Base-by-base conservation (phyloP, 2,329 filamentous ascomycete species). In the Pyrenochaeta sp. region DNA sequence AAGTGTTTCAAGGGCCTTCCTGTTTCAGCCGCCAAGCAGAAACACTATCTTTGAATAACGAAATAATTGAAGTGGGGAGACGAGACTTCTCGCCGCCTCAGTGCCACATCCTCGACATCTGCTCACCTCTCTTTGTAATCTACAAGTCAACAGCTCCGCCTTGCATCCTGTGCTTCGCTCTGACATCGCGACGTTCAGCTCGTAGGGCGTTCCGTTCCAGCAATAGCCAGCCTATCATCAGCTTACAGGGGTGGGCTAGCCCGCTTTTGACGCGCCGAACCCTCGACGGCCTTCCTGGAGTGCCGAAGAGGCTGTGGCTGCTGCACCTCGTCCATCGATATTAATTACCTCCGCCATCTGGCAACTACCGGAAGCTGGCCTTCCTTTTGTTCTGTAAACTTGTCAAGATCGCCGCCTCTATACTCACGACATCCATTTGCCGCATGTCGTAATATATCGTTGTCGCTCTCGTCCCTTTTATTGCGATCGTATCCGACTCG, bases 341-440 rank as follows among this genome's bases (percentile, higher is more conserved):
- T 58, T 55, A 55, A 55, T 51, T 26, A 51, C 45, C n/a, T 47
- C 51, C 47, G 44, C 56, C 54, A 56, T 61, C 58, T 58, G 53
- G 48, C 57, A 55, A 42, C 53, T 51, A 51, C 41, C 50, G 51
- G 55, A 60, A 64, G 63, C 64, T 62, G 64, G 60, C 35, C 64
- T 63, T 68, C 60, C 48, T 44, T 43, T 50, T 38, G 39, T 53
- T 36, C 36, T 27, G 35, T 41, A 19, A 32, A 40, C 32, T 32
- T 22, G 35, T 41, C 20, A 31, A 35, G 36, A 42, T 42, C 47
- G 38, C 42, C 41, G 35, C 29, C 35, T n/a, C 27, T 28, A 17
- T 24, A n/a, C 32, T 24, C 27, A 35, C 42, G 39, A 48, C 22
- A 40, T 34, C 9, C 17, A 28, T 23, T 17, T 24, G 30, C 40